phyloP scores from a whole-genome alignment of 164 flowering plant genomes.

The Stephania japonica region DNA sequence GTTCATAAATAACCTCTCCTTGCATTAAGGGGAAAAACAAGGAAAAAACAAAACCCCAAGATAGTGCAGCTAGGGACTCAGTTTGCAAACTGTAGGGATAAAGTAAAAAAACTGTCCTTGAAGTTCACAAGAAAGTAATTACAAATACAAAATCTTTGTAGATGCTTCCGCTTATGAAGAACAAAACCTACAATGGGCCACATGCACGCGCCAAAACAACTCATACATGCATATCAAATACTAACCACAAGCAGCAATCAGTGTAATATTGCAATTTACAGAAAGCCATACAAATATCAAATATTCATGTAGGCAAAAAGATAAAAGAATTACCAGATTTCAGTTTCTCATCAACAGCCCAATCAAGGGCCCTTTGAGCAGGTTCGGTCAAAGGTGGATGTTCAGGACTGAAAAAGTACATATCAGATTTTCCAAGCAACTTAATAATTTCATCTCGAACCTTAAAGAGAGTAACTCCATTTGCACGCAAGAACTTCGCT shows the following conservation, averaged over 20 bases:
- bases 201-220: background rate
- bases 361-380: conserved; percentile 76
- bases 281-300: background rate
- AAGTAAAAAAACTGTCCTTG: background rate
- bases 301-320: conserved; percentile 1
- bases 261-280: background rate
- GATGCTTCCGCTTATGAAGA: background rate
- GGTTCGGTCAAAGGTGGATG: conserved; percentile 73
- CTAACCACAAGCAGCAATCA: background rate
- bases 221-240: background rate
- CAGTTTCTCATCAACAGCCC: conserved; percentile 75
- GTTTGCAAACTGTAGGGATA: background rate
- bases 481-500: conserved; percentile 53
- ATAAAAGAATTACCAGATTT: conserved; percentile 49
- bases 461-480: conserved; percentile 57
- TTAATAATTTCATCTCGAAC: conserved; percentile 64
- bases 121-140: background rate
- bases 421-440: conserved; percentile 49
- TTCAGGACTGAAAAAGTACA: conserved; percentile 47
- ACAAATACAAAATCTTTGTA: background rate
- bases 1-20: background rate
- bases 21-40: background rate
- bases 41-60: background rate
- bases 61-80: background rate
- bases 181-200: background rate